Base-by-base conservation (phyloP, 2,329 filamentous ascomycete genomes). In the Botryotinia globosa region DNA sequence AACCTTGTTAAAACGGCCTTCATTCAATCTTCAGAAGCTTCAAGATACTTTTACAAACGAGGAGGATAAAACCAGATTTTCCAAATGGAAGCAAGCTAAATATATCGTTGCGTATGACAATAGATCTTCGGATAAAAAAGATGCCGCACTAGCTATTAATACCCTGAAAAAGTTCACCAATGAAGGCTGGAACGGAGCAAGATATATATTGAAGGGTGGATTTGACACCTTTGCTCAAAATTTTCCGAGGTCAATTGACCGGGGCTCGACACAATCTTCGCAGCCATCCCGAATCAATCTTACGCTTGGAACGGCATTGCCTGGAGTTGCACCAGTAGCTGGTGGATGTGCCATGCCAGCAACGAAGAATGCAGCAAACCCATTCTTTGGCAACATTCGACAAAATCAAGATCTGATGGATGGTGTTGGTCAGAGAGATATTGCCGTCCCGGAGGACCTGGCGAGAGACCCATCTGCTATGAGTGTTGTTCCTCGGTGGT, bases 341-440 rank as follows among this genome's bases (percentile, higher is more conserved):
- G 96, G 95, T 73, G 95, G 95, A 10, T 97, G 97, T 75, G 88
- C 89, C 73, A 89, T 98, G 81, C 96, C 96, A 1, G 84, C 85
- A 56, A 86, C 88, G 0, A 87, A 89, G 76, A 90, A 89, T 74
- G 88, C 89, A 0, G 87, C 90, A 0, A 97, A 97, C 78, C 94
- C 95, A 0, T 98, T 99, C 84, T 98, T 98, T 81, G 90, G 90
- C 74, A 98, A 98, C 76, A 98, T 99, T 77, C 90, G 96, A 61
- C 96, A 98, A 81, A 97, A 98, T 76, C 95, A 97, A 89, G 96
- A 98, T 79, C 85, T 99, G 29, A 91, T 97, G 45, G 94, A 94
- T 76, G 96, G 96, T 32, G 95, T 98, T 18, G 96, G 96, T 0
- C 94, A 97, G 78, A 89, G 90, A 78, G 87, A 89, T 61, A 79